phyloP scores from a whole-genome alignment of 352 stramenopile species.

The Phytopythium sindhum region DNA sequence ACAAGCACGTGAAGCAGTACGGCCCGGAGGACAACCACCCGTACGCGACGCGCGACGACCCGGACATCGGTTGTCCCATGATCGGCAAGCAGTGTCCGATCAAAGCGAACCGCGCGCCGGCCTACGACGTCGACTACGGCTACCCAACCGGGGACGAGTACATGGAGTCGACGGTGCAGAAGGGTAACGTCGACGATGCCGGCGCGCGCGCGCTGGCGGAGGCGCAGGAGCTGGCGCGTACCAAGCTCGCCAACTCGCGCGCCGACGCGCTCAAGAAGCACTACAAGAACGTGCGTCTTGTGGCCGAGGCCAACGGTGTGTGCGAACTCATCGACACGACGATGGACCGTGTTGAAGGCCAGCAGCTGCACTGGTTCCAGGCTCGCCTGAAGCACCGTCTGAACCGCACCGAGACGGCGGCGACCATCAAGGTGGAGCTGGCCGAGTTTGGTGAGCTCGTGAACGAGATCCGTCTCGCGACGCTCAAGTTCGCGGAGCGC shows the following conservation, averaged over 20 bases:
- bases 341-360: slow-evolving; percentile 66
- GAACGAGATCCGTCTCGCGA: slow-evolving; percentile 76
- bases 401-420: slow-evolving; percentile 67
- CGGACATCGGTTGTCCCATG: slow-evolving; percentile 81
- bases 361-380: slow-evolving; percentile 78
- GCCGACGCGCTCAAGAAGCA: slow-evolving; percentile 82
- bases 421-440: slow-evolving; percentile 86
- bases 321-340: slow-evolving; percentile 76
- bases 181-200: slow-evolving; percentile 67
- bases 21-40: slow-evolving; percentile 86
- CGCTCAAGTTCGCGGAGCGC: slow-evolving; percentile 78
- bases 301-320: slow-evolving; percentile 77
- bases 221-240: slow-evolving; percentile 50
- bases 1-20: slow-evolving; percentile 90
- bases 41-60: slow-evolving; percentile 82
- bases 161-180: slow-evolving; percentile 65
- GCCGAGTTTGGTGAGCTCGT: slow-evolving; percentile 77
- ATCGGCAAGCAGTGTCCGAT: slow-evolving; percentile 91
- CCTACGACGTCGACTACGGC: slow-evolving; percentile 80
- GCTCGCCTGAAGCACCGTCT: slow-evolving; percentile 66
- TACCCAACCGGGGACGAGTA: slow-evolving; percentile 81
- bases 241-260: slow-evolving; percentile 75
- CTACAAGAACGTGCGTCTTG: slow-evolving; percentile 81
- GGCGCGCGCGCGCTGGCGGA: slow-evolving; percentile 62
- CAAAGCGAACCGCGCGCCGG: slow-evolving; percentile 72